These are phyloP conservation scores for Ceratobasidium sp. DNA, from an alignment of 1,284 basidiomycete genomes.

Conservation along the genomic window DNA sequence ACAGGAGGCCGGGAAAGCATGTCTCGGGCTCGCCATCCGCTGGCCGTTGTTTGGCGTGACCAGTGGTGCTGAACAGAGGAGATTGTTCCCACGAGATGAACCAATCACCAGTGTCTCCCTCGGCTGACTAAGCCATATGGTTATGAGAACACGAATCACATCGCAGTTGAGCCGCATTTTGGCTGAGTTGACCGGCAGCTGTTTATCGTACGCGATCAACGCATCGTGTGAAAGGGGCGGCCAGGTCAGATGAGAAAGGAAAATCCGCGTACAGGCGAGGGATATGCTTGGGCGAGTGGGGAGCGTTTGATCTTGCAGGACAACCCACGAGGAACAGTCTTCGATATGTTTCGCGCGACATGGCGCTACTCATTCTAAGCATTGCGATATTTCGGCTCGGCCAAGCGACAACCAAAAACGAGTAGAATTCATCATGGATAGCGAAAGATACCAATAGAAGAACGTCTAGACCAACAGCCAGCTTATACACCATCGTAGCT, in stretches of 20 bases:
- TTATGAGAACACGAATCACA: neutral
- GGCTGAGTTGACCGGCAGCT: neutral
- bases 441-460: constrained; percentile 3
- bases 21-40: too few species aligned
- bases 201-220: constrained; percentile 19
- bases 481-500: constrained; percentile 49
- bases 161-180: constrained; percentile 19
- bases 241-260: neutral
- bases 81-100: constrained; percentile 19
- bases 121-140: neutral
- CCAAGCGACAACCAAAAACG: neutral
- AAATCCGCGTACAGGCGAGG: too few species aligned
- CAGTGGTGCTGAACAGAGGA: neutral
- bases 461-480: neutral
- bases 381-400: too few species aligned
- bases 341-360: too few species aligned
- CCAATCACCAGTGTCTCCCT: neutral
- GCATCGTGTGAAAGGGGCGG: constrained; percentile 13
- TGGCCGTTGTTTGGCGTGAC: too few species aligned
- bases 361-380: too few species aligned
- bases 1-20: neutral
- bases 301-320: too few species aligned
- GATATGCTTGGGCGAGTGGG: neutral
- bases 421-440: constrained; percentile 18
- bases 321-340: too few species aligned